These are phyloP conservation scores for Boletellus emodensis DNA, from an alignment of 768 basidiomycete species.

Conservation along the genomic window DNA sequence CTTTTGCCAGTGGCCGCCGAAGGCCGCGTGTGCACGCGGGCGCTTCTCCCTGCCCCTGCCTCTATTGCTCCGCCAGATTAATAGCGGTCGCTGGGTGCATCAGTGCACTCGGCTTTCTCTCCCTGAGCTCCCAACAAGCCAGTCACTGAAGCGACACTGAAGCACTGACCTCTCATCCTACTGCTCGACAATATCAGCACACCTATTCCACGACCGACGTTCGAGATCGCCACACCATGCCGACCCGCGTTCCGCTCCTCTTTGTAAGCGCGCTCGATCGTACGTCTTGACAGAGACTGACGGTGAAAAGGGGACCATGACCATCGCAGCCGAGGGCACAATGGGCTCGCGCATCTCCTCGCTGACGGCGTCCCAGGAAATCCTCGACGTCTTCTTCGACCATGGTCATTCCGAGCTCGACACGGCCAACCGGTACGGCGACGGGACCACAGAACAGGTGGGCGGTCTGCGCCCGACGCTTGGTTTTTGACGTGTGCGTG, in stretches of 20 bases:
- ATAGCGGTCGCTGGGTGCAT: too few species aligned
- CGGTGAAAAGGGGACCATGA: constrained; percentile 43
- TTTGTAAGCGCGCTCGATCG: constrained; percentile 14
- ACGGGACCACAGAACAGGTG: constrained; percentile 55
- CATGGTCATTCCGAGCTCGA: constrained; percentile 47
- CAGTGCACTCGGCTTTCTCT: too few species aligned
- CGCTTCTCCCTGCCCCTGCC: too few species aligned
- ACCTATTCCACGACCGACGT: too few species aligned
- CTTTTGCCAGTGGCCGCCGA: too few species aligned
- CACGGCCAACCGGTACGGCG: constrained; percentile 47
- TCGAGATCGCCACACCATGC: constrained; percentile 8
- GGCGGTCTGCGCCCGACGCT: background rate
- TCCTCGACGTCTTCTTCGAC: constrained; percentile 42
- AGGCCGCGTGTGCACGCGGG: too few species aligned
- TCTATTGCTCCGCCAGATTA: too few species aligned
- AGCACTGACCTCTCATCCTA: too few species aligned
- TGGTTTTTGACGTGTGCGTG: background rate
- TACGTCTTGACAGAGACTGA: background rate
- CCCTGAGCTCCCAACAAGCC: too few species aligned
- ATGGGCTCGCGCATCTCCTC: constrained; percentile 39
- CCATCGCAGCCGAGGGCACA: constrained; percentile 40
- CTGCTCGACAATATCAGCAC: too few species aligned
- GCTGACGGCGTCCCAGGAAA: constrained; percentile 37
- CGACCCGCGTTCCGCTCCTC: constrained; percentile 28
- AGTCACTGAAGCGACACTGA: too few species aligned